These are phyloP conservation scores for Herpotrichia juniperi DNA, from an alignment of 2,329 filamentous ascomycete species.

Conservation along the genomic window DNA sequence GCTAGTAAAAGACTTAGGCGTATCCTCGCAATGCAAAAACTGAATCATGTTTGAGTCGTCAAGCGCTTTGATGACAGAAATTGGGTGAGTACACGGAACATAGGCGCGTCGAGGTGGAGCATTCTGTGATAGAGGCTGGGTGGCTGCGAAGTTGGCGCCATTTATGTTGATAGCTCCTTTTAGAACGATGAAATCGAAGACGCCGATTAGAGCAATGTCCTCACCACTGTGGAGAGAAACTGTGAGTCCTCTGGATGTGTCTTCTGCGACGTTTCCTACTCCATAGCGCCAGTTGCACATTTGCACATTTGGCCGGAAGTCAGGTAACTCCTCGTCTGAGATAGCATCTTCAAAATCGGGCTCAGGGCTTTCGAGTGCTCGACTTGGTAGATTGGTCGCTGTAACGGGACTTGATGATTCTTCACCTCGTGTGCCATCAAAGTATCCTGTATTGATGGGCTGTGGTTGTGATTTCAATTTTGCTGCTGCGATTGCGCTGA, in stretches of 20 bases:
- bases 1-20: slow-evolving; percentile 59
- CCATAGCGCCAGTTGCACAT: slow-evolving; percentile 40
- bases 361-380: slow-evolving; percentile 12
- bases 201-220: slow-evolving; percentile 60
- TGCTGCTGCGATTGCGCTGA: slow-evolving; percentile 43
- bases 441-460: no score
- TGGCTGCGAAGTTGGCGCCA: slow-evolving; percentile 65
- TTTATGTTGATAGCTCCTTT: slow-evolving; percentile 69
- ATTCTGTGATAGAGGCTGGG: slow-evolving; percentile 29
- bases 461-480: slow-evolving; percentile 26
- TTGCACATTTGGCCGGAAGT: slow-evolving; percentile 26
- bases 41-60: slow-evolving; percentile 61
- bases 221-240: slow-evolving; percentile 38
- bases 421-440: no score
- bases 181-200: slow-evolving; percentile 68
- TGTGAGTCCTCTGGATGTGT: slow-evolving; percentile 31
- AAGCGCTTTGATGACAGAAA: slow-evolving; percentile 67
- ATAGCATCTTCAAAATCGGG: slow-evolving; percentile 28
- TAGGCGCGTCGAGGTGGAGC: slow-evolving; percentile 58
- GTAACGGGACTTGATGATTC: slow-evolving; percentile 23
- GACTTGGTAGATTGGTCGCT: no score
- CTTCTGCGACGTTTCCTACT: slow-evolving; percentile 24
- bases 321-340: slow-evolving; percentile 17
- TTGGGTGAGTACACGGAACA: slow-evolving; percentile 71
- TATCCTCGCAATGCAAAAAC: slow-evolving; percentile 49